Evolutionary conservation across 192 early-diverging fungal species (phyloP).

Genomic region (Coemansia sp.): DNA sequence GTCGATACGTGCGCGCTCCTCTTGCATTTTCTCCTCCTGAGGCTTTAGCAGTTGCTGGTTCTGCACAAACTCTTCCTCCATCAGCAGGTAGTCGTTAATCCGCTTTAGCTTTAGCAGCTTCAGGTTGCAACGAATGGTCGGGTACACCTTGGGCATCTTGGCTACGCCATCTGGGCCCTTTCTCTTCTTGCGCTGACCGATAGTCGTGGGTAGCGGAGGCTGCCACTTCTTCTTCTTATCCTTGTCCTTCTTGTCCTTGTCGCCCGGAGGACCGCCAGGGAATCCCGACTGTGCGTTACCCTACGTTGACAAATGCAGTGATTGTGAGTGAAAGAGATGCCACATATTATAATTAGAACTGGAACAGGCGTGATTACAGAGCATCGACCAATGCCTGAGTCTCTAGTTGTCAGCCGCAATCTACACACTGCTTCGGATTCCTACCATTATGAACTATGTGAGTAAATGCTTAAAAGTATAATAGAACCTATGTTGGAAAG

Average conservation of each 20-base stretch:
- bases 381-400: not conserved
- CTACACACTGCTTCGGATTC: not conserved
- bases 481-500: not conserved
- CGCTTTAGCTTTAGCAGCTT: conserved; percentile 97
- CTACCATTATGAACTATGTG: not conserved
- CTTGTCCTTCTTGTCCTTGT: conserved; percentile 68
- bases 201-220: conserved; percentile 96
- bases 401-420: not conserved
- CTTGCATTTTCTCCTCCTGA: conserved; percentile 90
- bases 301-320: conserved; percentile 45
- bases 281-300: conserved; percentile 85
- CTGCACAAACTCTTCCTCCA: conserved; percentile 99
- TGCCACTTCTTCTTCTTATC: conserved; percentile 98
- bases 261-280: conserved; percentile 60
- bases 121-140: conserved; percentile 94
- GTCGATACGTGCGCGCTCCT: conserved; percentile 93
- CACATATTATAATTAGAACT: not conserved
- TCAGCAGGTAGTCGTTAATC: conserved; percentile 96
- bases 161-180: conserved; percentile 86
- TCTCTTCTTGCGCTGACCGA: conserved; percentile 96
- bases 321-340: not conserved
- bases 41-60: conserved; percentile 99
- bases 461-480: not conserved
- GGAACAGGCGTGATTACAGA: not conserved
- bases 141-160: conserved; percentile 97